Evolutionary conservation across 306 rosid species (phyloP), one percentile per base, ranked within the genome.

Genomic region (Quercus variabilis): DNA sequence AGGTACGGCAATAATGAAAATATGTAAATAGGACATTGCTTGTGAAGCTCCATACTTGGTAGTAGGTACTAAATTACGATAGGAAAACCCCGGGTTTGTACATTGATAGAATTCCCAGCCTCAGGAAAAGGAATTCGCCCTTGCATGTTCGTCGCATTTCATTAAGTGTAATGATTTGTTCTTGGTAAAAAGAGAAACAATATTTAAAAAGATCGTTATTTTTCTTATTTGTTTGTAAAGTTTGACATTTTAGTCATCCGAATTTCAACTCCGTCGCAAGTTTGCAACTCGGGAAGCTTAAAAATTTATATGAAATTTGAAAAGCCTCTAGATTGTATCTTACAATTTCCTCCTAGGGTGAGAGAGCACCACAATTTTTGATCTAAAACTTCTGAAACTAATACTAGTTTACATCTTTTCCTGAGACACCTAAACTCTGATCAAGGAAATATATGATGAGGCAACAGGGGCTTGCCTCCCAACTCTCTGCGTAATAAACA

Each of bases 381-480:
- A 28, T 77, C 86, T 63, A 77, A 78, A 77, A 75, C 64, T 58
- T 83, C 81, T 76, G 88, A 80, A 67, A 38, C 88, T 84, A 86
- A 76, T 82, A 41, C 46, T 41, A 81, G 78, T 78, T 69, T 82
- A 82, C 90, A 80, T 82, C 73, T 72, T 54, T 76, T 46, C 55
- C 55, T 73, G 76, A 78, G 79, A 82, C 64, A 62, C 76, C 83
- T 78, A 80, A 21, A 51, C 51, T 30, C 43, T 41, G 70, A 31
- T 49, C 80, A 57, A 69, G 35, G 35, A 60, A 65, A 59, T 77
- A 21, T 57, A 71, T 43, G 71, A 65, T 49, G 75, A 81, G 82
- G 88, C 88, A 75, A 83, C 86, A 70, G 71, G 83, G 79, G 81
- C 73, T 82, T 84, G 85, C 91, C 87, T 69, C 81, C 77, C 72